Evolutionary conservation across 768 basidiomycete genomes (phyloP).

Genomic region (Termitomyces sp.): DNA sequence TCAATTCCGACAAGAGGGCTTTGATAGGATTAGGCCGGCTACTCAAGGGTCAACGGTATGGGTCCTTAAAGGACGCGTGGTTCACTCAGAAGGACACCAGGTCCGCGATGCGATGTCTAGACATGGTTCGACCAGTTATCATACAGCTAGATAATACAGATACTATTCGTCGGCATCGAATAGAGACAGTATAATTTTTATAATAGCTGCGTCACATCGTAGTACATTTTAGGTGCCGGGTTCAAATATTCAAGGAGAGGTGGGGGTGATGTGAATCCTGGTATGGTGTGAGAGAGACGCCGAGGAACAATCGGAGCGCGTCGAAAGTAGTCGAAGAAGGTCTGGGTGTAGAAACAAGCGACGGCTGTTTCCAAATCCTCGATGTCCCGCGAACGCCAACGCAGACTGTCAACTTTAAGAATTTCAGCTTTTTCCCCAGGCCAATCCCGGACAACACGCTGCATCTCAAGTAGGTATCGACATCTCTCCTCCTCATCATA

Average conservation of each 20-base stretch:
- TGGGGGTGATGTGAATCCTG: neutral
- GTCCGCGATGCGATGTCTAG: slow-evolving; percentile 13
- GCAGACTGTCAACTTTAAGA: neutral
- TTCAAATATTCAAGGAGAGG: neutral
- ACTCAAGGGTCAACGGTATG: slow-evolving; percentile 29
- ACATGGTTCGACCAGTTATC: slow-evolving; percentile 15
- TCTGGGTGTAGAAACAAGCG: slow-evolving; percentile 1
- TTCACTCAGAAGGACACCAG: neutral
- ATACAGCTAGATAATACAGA: slow-evolving; percentile 4
- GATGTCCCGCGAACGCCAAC: neutral
- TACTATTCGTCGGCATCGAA: neutral
- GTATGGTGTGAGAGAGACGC: neutral
- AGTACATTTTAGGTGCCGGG: neutral
- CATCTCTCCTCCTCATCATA: neutral
- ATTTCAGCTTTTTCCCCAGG: neutral
- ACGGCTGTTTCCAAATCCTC: slow-evolving; percentile 2
- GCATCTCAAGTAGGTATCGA: slow-evolving; percentile 1
- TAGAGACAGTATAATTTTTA: no score
- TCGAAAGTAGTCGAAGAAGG: slow-evolving; percentile 11
- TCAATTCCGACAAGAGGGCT: neutral
- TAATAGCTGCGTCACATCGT: neutral
- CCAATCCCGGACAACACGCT: slow-evolving; percentile 3
- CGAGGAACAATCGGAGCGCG: slow-evolving; percentile 6
- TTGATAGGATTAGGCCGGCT: slow-evolving; percentile 8
- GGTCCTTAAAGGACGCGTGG: slow-evolving; percentile 19